Evolutionary conservation across 2,329 filamentous ascomycete genomes (phyloP).

Genomic region (Emmonsiellopsis sp.): DNA sequence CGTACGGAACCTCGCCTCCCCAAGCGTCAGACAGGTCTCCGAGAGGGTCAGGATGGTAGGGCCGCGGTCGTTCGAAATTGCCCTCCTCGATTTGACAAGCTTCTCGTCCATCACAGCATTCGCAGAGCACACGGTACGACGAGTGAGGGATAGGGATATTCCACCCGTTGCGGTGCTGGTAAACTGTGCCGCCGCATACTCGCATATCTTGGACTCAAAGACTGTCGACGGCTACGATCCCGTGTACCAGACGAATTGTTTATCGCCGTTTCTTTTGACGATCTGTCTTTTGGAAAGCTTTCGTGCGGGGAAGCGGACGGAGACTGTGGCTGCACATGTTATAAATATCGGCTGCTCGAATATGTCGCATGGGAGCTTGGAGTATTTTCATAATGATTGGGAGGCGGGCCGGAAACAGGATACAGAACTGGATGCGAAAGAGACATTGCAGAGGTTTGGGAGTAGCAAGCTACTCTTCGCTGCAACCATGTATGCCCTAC

Average conservation of each 20-base stretch:
- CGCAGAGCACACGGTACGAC: conserved; percentile 21
- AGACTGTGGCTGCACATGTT: conserved; percentile 23
- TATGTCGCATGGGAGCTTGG: conserved; percentile 21
- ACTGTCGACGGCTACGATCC: conserved; percentile 26
- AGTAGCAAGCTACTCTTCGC: conserved; percentile 28
- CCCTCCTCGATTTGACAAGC: conserved; percentile 21
- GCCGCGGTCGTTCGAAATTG: conserved; percentile 24
- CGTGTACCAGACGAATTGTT: conserved; percentile 28
- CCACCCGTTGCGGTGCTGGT: conserved; percentile 25
- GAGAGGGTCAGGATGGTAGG: conserved; percentile 23
- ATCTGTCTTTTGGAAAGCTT: conserved; percentile 27
- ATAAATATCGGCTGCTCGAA: conserved; percentile 28
- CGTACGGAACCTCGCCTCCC: conserved; percentile 20
- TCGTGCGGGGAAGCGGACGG: conserved; percentile 22
- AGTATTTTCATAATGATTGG: conserved; percentile 21
- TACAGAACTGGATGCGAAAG: conserved; percentile 19
- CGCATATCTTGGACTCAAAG: conserved; percentile 22
- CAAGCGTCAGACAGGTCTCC: conserved; percentile 19
- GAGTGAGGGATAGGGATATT: conserved; percentile 24
- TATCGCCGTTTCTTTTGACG: conserved; percentile 28
- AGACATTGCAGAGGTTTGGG: conserved; percentile 22
- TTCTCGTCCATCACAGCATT: conserved; percentile 24
- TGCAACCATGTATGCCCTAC: conserved; percentile 27
- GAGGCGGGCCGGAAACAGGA: conserved; percentile 12
- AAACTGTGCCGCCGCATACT: conserved; percentile 24